These are phyloP conservation scores for Gracilaria caudata DNA, from an alignment of 23 red algal species.

Conservation along the genomic window DNA sequence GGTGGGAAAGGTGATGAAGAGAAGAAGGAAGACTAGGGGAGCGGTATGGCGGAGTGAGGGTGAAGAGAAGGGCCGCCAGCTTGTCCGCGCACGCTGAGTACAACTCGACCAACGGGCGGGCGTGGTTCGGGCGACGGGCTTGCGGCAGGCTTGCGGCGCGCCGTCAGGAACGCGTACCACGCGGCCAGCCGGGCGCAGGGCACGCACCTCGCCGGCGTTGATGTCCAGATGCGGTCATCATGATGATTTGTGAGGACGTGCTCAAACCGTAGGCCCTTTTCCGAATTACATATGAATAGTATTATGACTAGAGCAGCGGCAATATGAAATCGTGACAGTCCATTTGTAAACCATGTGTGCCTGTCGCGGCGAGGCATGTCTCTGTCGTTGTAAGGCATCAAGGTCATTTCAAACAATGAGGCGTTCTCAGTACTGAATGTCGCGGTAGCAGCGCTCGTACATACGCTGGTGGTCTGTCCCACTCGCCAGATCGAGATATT, in stretches of 20 bases:
- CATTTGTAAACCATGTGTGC: constrained; percentile 1
- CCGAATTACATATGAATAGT: neutral
- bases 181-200: neutral
- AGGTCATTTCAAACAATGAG: constrained; percentile 4
- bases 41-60: neutral
- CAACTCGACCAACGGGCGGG: neutral
- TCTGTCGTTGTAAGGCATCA: neutral
- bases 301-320: neutral
- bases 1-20: neutral
- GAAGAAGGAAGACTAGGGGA: neutral
- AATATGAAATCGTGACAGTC: neutral
- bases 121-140: neutral
- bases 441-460: no score
- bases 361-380: neutral
- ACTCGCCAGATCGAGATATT: no score
- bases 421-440: no score
- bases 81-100: neutral
- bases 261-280: neutral
- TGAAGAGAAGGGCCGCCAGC: neutral
- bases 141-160: neutral
- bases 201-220: neutral
- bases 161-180: constrained; percentile 1
- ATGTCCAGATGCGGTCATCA: neutral
- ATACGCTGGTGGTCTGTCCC: no score
- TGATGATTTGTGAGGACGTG: neutral